Evolutionary conservation across 768 basidiomycete genomes (phyloP).

Genomic region (Cystofilobasidium capitatum): DNA sequence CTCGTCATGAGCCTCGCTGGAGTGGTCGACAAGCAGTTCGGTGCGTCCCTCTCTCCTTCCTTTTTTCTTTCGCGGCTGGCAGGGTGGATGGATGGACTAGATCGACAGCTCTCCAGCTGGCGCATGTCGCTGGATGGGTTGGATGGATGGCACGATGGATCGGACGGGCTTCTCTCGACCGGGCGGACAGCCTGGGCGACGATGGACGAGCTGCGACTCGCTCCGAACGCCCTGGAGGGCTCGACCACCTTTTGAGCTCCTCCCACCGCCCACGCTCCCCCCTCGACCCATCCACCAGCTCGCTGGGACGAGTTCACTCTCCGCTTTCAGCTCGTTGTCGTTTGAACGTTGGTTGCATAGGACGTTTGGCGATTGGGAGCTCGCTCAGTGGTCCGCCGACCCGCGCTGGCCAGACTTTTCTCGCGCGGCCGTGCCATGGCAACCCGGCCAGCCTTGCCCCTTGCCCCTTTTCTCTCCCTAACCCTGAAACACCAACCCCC

Average conservation of each 20-base stretch:
- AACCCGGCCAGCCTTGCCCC: not conserved
- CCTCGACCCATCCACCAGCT: no score
- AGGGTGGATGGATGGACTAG: slow-evolving; percentile 8
- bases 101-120: not conserved
- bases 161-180: not conserved
- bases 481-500: not conserved
- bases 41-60: slow-evolving; percentile 7
- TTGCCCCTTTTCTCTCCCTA: not conserved
- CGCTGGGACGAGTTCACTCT: no score
- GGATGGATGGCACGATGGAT: not conserved
- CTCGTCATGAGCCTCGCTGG: slow-evolving; percentile 11
- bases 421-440: not conserved
- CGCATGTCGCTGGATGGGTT: not conserved
- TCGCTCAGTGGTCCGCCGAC: no score
- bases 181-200: no score
- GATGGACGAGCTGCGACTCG: no score
- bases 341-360: no score
- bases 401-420: not conserved
- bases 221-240: no score
- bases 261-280: no score
- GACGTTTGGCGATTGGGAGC: no score
- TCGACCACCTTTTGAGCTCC: no score
- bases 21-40: slow-evolving; percentile 8
- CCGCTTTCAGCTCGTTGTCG: no score
- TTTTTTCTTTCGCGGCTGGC: not conserved